These are phyloP conservation scores for Xerocomus spinulosus DNA, from an alignment of 768 basidiomycete species.

Conservation along the genomic window DNA sequence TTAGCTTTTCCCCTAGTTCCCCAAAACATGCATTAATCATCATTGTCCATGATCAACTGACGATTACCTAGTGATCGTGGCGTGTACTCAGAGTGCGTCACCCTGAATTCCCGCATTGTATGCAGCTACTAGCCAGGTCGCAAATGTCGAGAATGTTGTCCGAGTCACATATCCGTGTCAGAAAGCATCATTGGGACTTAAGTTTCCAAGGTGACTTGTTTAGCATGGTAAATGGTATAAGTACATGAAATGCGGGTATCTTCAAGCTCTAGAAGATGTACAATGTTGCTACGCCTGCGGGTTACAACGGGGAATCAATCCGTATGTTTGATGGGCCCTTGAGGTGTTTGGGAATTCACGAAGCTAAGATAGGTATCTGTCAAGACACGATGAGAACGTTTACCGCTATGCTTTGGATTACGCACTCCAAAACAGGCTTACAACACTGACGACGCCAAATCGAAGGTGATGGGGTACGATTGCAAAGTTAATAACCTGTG, in stretches of 20 bases:
- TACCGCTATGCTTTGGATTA: constrained; percentile 11
- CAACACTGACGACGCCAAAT: constrained; percentile 68
- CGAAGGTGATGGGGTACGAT: constrained; percentile 74
- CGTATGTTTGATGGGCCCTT: not conserved
- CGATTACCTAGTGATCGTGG: too few relatives aligned
- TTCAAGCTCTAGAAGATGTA: constrained; percentile 12
- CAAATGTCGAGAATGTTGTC: too few relatives aligned
- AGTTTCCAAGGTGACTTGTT: not conserved
- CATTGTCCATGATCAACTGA: too few relatives aligned
- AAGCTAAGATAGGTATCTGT: constrained; percentile 62
- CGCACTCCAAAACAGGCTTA: constrained; percentile 82
- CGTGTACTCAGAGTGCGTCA: too few relatives aligned
- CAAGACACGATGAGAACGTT: not conserved
- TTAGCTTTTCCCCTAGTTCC: too few relatives aligned
- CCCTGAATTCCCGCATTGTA: too few relatives aligned
- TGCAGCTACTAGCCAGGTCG: too few relatives aligned
- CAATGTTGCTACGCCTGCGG: not conserved
- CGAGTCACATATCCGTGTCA: too few relatives aligned
- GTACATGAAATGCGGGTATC: constrained; percentile 10
- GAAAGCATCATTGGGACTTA: too few relatives aligned
- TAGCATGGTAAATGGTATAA: not conserved
- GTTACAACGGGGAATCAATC: constrained; percentile 2
- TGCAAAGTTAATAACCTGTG: constrained; percentile 76
- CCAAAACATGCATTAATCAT: too few relatives aligned
- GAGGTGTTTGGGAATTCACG: constrained; percentile 38